A percentile compares a stretch with the other conserved stretches of the same genome.
Evolutionary conservation across 225 moss, liverwort and hornwort species (phyloP).

Genomic region (Pseudoscleropodium purum): DNA sequence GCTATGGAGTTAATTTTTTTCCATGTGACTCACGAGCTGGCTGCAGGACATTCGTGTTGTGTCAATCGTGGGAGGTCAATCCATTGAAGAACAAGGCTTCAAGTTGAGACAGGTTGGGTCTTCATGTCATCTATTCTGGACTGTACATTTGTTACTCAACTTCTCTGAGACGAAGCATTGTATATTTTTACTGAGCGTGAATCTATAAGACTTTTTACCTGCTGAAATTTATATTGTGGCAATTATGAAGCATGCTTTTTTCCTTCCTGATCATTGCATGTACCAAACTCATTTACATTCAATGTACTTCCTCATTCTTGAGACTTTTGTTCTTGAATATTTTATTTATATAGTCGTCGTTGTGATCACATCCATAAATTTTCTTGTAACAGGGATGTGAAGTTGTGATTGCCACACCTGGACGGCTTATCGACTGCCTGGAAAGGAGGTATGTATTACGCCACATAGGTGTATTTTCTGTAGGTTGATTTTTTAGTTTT

Average conservation of each 20-base stretch:
- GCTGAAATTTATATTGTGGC: not conserved
- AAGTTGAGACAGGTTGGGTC: constrained; percentile 80
- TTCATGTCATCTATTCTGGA: not conserved
- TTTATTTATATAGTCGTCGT: not conserved
- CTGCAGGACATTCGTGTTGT: constrained; percentile 91
- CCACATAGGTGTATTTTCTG: not conserved
- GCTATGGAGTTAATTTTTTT: not conserved
- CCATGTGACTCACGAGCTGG: not conserved
- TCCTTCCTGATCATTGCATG: not conserved
- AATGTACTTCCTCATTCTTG: not conserved
- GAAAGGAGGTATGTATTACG: constrained; percentile 64
- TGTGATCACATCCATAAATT: not conserved
- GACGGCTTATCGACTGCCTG: constrained; percentile 90
- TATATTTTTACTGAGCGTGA: not conserved
- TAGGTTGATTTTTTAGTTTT: not conserved
- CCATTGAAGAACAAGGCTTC: constrained; percentile 97
- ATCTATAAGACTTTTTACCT: not conserved
- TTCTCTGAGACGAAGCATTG: not conserved
- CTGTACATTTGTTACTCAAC: not conserved
- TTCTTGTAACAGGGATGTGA: constrained; percentile 69
- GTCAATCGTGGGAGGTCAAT: constrained; percentile 97
- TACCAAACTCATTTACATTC: not conserved
- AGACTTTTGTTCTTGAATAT: not conserved
- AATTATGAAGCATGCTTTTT: not conserved
- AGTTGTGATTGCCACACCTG: constrained; percentile 96